phyloP scores from a whole-genome alignment of 192 early-diverging fungal species.

The Chytriomyces hyalinus region DNA sequence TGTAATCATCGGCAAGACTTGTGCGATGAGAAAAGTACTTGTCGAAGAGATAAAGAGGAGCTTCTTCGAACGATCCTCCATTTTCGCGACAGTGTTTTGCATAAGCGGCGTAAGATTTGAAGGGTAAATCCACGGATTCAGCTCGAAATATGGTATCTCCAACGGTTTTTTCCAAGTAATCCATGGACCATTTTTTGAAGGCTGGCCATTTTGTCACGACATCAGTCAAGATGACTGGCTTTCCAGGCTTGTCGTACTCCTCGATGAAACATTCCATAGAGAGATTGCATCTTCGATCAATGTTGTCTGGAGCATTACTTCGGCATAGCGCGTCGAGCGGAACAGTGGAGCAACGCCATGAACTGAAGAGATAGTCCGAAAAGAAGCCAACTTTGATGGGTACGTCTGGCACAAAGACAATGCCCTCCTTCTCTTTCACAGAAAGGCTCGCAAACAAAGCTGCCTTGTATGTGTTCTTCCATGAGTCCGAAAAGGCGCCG shows the following conservation, averaged over 20 bases:
- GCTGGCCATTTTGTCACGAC: slow-evolving; percentile 66
- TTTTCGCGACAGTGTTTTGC: slow-evolving; percentile 37
- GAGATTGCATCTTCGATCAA: slow-evolving; percentile 52
- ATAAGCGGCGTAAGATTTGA: slow-evolving; percentile 63
- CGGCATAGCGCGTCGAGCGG: slow-evolving; percentile 44
- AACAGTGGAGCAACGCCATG: slow-evolving; percentile 58
- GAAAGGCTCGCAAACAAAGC: background rate
- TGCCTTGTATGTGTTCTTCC: slow-evolving; percentile 62
- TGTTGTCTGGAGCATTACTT: slow-evolving; percentile 48
- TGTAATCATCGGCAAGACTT: slow-evolving; percentile 57
- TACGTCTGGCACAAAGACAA: background rate
- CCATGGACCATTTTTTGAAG: slow-evolving; percentile 61
- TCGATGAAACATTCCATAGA: slow-evolving; percentile 38
- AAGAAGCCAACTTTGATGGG: slow-evolving; percentile 59
- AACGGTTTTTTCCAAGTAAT: slow-evolving; percentile 52
- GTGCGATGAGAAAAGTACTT: slow-evolving; percentile 60
- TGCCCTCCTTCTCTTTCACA: background rate
- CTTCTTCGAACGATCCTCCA: slow-evolving; percentile 53
- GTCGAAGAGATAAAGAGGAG: slow-evolving; percentile 75
- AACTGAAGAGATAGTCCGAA: slow-evolving; percentile 68
- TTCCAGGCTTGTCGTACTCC: slow-evolving; percentile 57
- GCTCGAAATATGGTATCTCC: slow-evolving; percentile 60
- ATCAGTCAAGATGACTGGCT: slow-evolving; percentile 70
- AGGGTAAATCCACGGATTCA: slow-evolving; percentile 65
- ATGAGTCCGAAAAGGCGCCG: slow-evolving; percentile 53